Evolutionary conservation across 2,329 filamentous ascomycete species (phyloP), one percentile per base, ranked within the genome.

Genomic region (Aspergillus spinulosporus): DNA sequence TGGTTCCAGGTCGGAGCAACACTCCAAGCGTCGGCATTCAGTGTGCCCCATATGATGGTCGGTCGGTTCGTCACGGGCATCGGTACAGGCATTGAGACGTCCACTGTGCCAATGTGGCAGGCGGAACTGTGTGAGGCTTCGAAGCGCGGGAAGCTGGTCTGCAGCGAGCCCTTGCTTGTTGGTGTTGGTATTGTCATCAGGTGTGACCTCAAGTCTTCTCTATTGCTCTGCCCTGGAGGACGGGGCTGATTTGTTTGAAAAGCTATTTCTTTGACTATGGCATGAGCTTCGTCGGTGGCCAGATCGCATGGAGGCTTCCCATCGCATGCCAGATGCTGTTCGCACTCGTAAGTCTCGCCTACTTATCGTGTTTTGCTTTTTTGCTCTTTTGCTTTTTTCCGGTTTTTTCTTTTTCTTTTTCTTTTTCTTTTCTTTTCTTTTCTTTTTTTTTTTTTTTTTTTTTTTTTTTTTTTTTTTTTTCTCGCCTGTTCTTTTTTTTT

Each of bases 51-150:
- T 39, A 54, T 75, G 12, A 69, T 74, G 48, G 70, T 81, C 26
- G 79, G 78, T 11, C 74, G 80, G 26, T 75, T 78, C 48, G 72
- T 82, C 28, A 79, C 78, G 1, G 80, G 78, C 4, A 72, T 82
- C 54, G 78, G 79, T 1, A 80, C 80, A 50, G 80, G 80, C 2
- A 72, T 80, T 56, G 66, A 70, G 49, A 72, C 70, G 3, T 72
- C 71, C n/a, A 71, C 67, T 2, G 70, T 74, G 3, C 72, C 72
- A 1, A 71, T 69, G 65, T 76, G 77, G 52, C 78, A 80, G 56
- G 71, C 74, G 0, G 78, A 81, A 56, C 67, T 79, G 0, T 77
- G 73, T 52, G 71, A 76, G 56, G 70, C 72, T 0, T 66, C 71
- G 12, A 73, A 72, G 42, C 66, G 78, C 11, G 78, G 77, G 9